phyloP scores from a whole-genome alignment of 768 basidiomycete species.

The Paxillus involutus region DNA sequence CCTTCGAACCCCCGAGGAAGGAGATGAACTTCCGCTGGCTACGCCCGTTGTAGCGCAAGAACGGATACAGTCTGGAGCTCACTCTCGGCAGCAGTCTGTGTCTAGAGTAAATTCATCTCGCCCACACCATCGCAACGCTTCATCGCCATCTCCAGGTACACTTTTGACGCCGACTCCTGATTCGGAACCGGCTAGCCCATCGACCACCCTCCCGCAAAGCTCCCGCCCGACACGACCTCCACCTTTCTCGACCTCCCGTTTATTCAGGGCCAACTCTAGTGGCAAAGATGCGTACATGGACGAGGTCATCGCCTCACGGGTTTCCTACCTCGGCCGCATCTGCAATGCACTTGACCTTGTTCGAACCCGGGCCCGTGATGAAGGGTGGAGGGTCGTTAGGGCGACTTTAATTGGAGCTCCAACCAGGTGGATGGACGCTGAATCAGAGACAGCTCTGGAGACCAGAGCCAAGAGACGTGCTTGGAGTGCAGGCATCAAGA shows the following conservation, averaged over 20 bases:
- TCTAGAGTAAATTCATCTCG: conserved; percentile 24
- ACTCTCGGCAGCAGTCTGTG: conserved; percentile 1
- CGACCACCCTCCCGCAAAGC: neutral
- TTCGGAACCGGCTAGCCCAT: neutral
- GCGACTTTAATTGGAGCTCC: conserved; percentile 17
- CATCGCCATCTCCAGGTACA: conserved; percentile 1
- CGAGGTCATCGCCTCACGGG: conserved; percentile 15
- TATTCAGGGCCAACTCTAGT: neutral
- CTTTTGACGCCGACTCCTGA: neutral
- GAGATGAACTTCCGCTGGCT: conserved; percentile 13
- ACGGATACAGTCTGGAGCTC: neutral
- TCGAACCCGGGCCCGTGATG: conserved; percentile 39
- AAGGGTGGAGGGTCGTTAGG: conserved; percentile 41
- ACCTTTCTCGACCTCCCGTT: conserved; percentile 3
- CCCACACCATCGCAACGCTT: conserved; percentile 24
- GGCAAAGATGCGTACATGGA: conserved; percentile 3
- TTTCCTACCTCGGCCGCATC: conserved; percentile 36
- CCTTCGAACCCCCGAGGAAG: conserved; percentile 27
- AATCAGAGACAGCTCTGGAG: conserved; percentile 44
- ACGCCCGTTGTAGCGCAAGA: neutral
- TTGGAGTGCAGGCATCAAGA: conserved; percentile 57
- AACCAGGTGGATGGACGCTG: conserved; percentile 28
- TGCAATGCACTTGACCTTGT: conserved; percentile 41
- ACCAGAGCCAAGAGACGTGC: conserved; percentile 61
- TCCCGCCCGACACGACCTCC: neutral